Conservation (phyloP, 2,329 filamentous ascomycete genomes). For the Alternaria brassicicola region DNA sequence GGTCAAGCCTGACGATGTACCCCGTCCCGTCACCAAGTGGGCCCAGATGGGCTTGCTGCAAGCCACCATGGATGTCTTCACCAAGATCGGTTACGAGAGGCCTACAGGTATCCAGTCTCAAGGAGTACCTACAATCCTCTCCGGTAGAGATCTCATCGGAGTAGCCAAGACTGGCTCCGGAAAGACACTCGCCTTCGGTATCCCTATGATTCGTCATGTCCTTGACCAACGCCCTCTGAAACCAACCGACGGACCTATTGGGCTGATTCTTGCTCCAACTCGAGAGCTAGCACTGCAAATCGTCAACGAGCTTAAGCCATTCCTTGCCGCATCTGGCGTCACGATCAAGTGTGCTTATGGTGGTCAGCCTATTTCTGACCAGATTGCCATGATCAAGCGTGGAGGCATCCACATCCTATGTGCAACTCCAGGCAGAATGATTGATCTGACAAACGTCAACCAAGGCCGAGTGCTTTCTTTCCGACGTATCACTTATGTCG, state of each 20-base stretch:
- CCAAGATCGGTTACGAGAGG: constrained; percentile 79
- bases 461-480: constrained; percentile 93
- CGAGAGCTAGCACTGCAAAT: constrained; percentile 94
- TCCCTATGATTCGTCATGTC: constrained; percentile 98
- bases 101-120: constrained; percentile 96
- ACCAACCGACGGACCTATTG: constrained; percentile 84
- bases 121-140: constrained; percentile 93
- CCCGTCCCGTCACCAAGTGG: constrained; percentile 95
- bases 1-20: constrained; percentile 74
- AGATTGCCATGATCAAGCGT: constrained; percentile 94
- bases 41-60: constrained; percentile 90
- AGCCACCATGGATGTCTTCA: constrained; percentile 84
- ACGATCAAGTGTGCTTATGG: constrained; percentile 92
- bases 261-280: constrained; percentile 90
- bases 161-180: constrained; percentile 98
- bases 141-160: constrained; percentile 91
- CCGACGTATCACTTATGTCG: constrained; percentile 86
- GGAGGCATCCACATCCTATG: constrained; percentile 92
- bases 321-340: constrained; percentile 83
- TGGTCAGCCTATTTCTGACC: constrained; percentile 93
- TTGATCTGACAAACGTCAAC: constrained; percentile 92
- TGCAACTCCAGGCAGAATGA: constrained; percentile 89
- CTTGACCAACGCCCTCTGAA: constrained; percentile 86
- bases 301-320: constrained; percentile 91
- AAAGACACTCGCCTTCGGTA: constrained; percentile 92